Percentiles rank a stretch among this genome's conserved stretches.
Conservation (phyloP, 257 asterid species). For the Solanum pennellii region DNA sequence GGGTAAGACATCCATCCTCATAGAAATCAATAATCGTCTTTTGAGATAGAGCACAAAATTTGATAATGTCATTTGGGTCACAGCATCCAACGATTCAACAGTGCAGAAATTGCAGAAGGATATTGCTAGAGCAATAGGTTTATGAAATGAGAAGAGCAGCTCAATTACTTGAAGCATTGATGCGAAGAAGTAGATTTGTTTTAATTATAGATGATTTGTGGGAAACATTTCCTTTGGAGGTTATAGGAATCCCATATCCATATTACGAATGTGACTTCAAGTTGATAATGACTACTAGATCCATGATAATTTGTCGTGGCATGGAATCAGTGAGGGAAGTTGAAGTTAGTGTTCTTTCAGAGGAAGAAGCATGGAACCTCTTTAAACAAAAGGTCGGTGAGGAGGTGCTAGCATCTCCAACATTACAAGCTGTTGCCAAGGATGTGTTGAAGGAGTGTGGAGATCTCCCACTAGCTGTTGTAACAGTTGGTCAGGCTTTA, state of each 20-base stretch:
- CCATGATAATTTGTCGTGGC: conserved; percentile 1
- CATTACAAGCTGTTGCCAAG: conserved; percentile 4
- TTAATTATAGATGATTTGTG: conserved; percentile 19
- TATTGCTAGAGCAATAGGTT: conserved; percentile 4
- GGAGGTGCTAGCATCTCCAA: conserved; percentile 3
- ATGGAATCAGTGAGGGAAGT: conserved; percentile 9
- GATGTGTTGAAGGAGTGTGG: conserved; percentile 15
- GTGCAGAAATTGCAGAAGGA: conserved; percentile 3
- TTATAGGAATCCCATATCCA: conserved; percentile 1
- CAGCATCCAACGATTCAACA: conserved; percentile 13
- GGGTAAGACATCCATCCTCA: conserved; percentile 17
- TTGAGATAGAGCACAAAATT: background rate
- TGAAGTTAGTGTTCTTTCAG: conserved; percentile 2
- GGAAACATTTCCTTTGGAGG: conserved; percentile 9
- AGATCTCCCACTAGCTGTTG: conserved; percentile 19
- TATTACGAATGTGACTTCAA: background rate
- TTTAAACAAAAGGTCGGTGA: conserved; percentile 14
- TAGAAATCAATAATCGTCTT: conserved; percentile 4
- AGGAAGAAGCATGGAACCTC: conserved; percentile 9
- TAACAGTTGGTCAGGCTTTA: conserved; percentile 17
- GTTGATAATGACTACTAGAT: conserved; percentile 9
- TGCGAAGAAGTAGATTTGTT: conserved; percentile 1
- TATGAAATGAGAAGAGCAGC: conserved; percentile 8
- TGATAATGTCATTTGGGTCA: conserved; percentile 15
- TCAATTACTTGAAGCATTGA: background rate